Percentiles rank a stretch among this genome's conserved stretches.
phyloP scores from a whole-genome alignment of 441 rosid species.

The Lepidium campestre region DNA sequence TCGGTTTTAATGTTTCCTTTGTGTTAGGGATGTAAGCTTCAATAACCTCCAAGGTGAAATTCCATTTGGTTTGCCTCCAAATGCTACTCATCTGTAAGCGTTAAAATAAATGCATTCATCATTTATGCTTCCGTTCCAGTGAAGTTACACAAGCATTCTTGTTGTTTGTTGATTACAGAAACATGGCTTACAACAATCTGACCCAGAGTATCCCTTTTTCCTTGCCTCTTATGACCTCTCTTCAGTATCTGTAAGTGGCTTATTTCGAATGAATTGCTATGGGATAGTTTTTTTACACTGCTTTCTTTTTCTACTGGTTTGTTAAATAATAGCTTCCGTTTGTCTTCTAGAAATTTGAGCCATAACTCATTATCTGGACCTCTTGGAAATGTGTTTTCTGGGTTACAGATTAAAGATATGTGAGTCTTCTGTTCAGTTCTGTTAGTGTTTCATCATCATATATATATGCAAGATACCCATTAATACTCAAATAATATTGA shows the following conservation, averaged over 20 bases:
- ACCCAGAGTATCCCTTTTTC: conserved; percentile 63
- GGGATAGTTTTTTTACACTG: not conserved
- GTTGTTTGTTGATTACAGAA: conserved; percentile 39
- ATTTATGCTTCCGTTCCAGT: not conserved
- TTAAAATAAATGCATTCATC: not conserved
- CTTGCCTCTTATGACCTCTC: conserved; percentile 49
- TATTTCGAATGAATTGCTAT: not conserved
- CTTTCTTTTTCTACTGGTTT: not conserved
- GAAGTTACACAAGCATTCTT: not conserved
- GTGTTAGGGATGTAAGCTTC: conserved; percentile 73
- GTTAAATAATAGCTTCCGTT: not conserved
- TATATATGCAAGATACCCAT: not conserved
- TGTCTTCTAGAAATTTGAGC: conserved; percentile 75
- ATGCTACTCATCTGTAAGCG: conserved; percentile 76
- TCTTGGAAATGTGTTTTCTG: conserved; percentile 79
- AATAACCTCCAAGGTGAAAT: conserved; percentile 71
- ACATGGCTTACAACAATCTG: conserved; percentile 73
- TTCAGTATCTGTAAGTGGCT: conserved; percentile 62
- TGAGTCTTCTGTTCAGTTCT: conserved; percentile 31
- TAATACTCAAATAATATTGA: not conserved
- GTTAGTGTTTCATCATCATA: not conserved
- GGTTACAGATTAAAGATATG: conserved; percentile 69
- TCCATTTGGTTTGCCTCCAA: conserved; percentile 72
- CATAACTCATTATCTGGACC: conserved; percentile 82
- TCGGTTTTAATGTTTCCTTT: conserved; percentile 6